Evolutionary conservation across 176 grass and related monocot species (phyloP), one percentile per base, ranked within the genome.

Genomic region (Aegilops speltoides): DNA sequence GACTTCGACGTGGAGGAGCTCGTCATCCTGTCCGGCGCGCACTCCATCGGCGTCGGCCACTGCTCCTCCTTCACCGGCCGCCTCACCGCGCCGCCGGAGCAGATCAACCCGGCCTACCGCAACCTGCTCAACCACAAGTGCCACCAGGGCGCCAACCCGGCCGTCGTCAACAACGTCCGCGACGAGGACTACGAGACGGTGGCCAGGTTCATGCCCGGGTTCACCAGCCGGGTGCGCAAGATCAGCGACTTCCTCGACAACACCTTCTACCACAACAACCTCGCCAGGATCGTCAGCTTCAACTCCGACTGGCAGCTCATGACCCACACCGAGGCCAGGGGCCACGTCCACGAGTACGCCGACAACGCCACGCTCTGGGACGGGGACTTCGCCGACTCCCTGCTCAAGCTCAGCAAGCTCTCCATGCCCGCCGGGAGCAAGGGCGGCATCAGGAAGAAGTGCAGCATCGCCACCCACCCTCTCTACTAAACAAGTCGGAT

Each of bases 11-110:
- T 80, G 8, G 88, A 89, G 88, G 90, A 97, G 83, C 86, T 97
- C 14, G 89, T 89, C 71, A 88, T 92, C 77, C 59, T 97, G 50
- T 77, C 89, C 28, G 92, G 90, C 9, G 94, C 94, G n/a, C 94
- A 97, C 87, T 86, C 89, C 75, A 90, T 97, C 64, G 92, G 92
- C 78, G 43, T 65, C 14, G 85, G 71, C 50, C 94, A 94, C 73
- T 97, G 94, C 81, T 86, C 86, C 0, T 89, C 87, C 79, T 82
- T 94, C 82, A 41, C 11, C 0, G 88, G 84, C 50, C 87, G 92
- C 77, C 91, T 97, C 31, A 68, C 76, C 66, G 85, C 82, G 57
- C 84, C 84, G 0, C 0, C 38, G 0, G 11, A 12, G 24, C 89
- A 90, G 84, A 90, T 90, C 79, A 56, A 3, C 13, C 84, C 84